phyloP scores from a whole-genome alignment of 2,329 filamentous ascomycete species.

The Epichloe coenophiala region DNA sequence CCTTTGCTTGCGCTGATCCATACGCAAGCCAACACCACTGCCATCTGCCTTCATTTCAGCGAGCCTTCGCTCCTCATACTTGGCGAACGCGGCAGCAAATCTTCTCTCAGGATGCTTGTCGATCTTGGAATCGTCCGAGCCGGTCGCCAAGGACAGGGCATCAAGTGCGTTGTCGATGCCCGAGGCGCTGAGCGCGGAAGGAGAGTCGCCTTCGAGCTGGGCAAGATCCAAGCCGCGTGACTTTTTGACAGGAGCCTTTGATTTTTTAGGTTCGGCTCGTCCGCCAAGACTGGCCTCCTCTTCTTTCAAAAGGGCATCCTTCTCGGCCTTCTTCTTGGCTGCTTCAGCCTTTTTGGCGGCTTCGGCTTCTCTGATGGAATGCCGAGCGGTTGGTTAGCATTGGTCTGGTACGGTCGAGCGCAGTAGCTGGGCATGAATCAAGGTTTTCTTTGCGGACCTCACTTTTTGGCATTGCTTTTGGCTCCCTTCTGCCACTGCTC shows the following conservation, averaged over 20 bases:
- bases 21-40: conserved; percentile 54
- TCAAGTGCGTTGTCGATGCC: conserved; percentile 93
- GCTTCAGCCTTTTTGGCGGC: conserved; percentile 64
- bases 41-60: conserved; percentile 78
- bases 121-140: conserved; percentile 51
- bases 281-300: conserved; percentile 58
- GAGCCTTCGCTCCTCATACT: conserved; percentile 68
- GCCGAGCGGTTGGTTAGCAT: conserved; percentile 2
- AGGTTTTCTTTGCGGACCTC: conserved; percentile 16
- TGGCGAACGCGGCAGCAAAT: conserved; percentile 73
- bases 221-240: conserved; percentile 60
- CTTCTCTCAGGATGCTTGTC: conserved; percentile 82
- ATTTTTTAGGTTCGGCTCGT: conserved; percentile 48
- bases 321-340: conserved; percentile 86
- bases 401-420: neutral
- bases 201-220: conserved; percentile 53
- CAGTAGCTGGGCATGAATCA: neutral
- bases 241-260: conserved; percentile 56
- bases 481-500: conserved; percentile 73
- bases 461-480: conserved; percentile 84
- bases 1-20: conserved; percentile 72
- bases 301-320: conserved; percentile 66
- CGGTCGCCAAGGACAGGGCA: conserved; percentile 54
- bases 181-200: conserved; percentile 58
- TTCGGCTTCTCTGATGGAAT: conserved; percentile 21